These are phyloP conservation scores for Cutaneotrichosporon dermatis DNA, from an alignment of 1,284 basidiomycete species.

Conservation along the genomic window DNA sequence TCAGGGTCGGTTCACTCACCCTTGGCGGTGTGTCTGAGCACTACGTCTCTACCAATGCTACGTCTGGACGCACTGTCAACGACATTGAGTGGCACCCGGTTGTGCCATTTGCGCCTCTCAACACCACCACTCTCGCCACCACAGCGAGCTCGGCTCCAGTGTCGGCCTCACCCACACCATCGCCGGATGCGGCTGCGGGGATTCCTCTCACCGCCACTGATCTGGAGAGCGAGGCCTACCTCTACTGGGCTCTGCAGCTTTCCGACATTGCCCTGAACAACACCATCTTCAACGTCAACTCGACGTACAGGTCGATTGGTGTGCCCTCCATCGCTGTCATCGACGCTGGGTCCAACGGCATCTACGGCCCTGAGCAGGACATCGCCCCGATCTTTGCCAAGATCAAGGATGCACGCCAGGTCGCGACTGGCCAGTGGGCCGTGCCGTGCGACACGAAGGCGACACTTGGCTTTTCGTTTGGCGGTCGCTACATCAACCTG, in stretches of 20 bases:
- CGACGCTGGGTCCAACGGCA: conserved; percentile 71
- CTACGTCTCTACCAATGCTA: conserved; percentile 25
- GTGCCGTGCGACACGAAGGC: conserved; percentile 68
- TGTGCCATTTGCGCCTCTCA: conserved; percentile 31
- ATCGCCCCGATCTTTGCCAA: conserved; percentile 63
- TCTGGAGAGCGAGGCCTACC: conserved; percentile 53
- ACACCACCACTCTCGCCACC: not conserved
- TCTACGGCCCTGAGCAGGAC: conserved; percentile 76
- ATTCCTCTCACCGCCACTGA: conserved; percentile 2
- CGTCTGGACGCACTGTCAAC: conserved; percentile 21
- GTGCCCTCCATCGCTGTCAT: conserved; percentile 66
- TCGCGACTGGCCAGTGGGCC: conserved; percentile 68
- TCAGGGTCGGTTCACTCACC: conserved; percentile 29
- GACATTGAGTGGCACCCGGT: conserved; percentile 43
- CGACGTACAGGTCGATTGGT: conserved; percentile 62
- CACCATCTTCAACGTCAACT: conserved; percentile 56
- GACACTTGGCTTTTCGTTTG: conserved; percentile 68
- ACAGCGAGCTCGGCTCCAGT: too few relatives aligned
- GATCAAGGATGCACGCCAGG: conserved; percentile 65
- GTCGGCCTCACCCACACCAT: too few relatives aligned
- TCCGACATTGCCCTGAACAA: conserved; percentile 62
- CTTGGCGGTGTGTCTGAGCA: conserved; percentile 38
- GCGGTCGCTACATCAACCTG: conserved; percentile 59
- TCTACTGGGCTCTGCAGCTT: conserved; percentile 73
- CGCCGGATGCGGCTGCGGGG: not conserved